Conservation (phyloP, 2,329 filamentous ascomycete genomes). For the Westerdykella aurantiaca region DNA sequence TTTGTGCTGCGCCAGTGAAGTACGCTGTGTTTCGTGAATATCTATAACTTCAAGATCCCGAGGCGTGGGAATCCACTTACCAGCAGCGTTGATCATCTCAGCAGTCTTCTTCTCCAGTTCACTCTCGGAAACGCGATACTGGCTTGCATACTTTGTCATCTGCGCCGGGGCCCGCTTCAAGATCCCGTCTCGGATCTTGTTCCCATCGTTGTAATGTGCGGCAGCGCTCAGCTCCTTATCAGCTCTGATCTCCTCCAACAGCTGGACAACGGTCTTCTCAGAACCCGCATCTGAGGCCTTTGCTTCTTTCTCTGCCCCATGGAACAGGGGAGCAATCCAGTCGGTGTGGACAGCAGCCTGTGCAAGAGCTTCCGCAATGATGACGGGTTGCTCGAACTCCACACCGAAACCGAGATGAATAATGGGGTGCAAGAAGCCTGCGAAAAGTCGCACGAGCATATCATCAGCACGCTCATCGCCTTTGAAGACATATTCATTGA, state of each 20-base stretch:
- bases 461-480: slow-evolving; percentile 60
- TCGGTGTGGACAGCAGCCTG: slow-evolving; percentile 65
- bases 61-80: slow-evolving; percentile 28
- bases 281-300: slow-evolving; percentile 19
- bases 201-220: slow-evolving; percentile 49
- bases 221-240: slow-evolving; percentile 54
- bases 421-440: slow-evolving; percentile 68
- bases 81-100: slow-evolving; percentile 64
- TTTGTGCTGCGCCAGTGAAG: slow-evolving; percentile 57
- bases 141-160: slow-evolving; percentile 56
- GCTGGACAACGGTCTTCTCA: slow-evolving; percentile 46
- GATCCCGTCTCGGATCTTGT: slow-evolving; percentile 66
- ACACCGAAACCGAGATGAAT: slow-evolving; percentile 83
- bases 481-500: slow-evolving; percentile 65
- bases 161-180: slow-evolving; percentile 57
- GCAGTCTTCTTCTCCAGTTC: slow-evolving; percentile 54
- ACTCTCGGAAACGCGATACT: slow-evolving; percentile 47
- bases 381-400: slow-evolving; percentile 74
- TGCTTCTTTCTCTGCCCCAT: slow-evolving; percentile 47
- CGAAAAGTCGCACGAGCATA: slow-evolving; percentile 63
- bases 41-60: not conserved
- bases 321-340: slow-evolving; percentile 52
- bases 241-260: slow-evolving; percentile 56
- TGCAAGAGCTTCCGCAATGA: slow-evolving; percentile 74
- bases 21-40: slow-evolving; percentile 38